phyloP scores from a whole-genome alignment of 306 rosid species.

The Sicyos baderoa region DNA sequence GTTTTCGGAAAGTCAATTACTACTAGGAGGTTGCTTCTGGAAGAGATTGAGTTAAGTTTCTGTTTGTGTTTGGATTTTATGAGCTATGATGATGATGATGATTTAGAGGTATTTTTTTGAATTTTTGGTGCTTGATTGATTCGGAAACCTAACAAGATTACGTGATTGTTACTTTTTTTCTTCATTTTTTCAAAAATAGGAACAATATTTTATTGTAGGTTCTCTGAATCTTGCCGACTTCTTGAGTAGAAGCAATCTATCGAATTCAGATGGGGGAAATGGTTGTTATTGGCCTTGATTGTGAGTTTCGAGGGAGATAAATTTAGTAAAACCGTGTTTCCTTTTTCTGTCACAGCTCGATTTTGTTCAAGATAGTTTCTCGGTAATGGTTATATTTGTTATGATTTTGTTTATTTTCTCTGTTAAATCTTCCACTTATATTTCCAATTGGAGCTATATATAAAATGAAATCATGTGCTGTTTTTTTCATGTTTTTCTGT shows the following conservation, averaged over 20 bases:
- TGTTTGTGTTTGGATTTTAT: conserved; percentile 11
- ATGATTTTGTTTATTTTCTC: conserved; percentile 26
- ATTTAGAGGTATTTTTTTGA: conserved; percentile 5
- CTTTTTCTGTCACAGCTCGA: conserved; percentile 23
- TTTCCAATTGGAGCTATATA: conserved; percentile 15
- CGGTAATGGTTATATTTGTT: conserved; percentile 9
- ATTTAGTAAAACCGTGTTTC: conserved; percentile 29
- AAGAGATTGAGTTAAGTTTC: conserved; percentile 7
- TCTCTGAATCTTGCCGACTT: conserved; percentile 1
- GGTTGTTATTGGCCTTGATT: background rate
- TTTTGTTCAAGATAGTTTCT: conserved; percentile 2
- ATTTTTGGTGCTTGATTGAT: conserved; percentile 8
- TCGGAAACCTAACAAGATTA: background rate
- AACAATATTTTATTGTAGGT: conserved; percentile 3
- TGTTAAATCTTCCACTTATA: conserved; percentile 25
- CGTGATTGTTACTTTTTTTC: background rate
- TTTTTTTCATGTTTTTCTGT: background rate
- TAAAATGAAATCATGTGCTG: background rate
- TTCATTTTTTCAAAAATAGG: background rate
- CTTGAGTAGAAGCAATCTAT: conserved; percentile 17
- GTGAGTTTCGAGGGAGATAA: conserved; percentile 17
- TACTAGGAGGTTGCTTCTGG: conserved; percentile 16
- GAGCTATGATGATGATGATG: background rate
- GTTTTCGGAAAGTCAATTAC: conserved; percentile 14
- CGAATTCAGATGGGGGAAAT: background rate